phyloP scores from a whole-genome alignment of 352 stramenopile genomes.

The Globisporangium parvum region DNA sequence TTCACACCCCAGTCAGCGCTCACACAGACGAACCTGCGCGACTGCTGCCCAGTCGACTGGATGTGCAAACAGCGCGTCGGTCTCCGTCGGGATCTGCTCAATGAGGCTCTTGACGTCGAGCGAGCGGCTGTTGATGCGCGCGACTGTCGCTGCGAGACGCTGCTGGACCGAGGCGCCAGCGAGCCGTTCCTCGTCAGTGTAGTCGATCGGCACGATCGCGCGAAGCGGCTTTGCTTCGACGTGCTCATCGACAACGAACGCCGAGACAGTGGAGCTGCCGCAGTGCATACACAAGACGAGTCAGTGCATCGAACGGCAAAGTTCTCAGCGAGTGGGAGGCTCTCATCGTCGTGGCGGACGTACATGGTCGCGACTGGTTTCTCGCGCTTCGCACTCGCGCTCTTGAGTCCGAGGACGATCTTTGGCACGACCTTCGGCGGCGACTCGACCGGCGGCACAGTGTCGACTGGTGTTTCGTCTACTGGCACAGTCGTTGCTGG shows the following conservation, averaged over 20 bases:
- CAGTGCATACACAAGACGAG: background rate
- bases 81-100: slow-evolving; percentile 36
- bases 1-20: too few relatives aligned
- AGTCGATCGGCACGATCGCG: slow-evolving; percentile 42
- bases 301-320: background rate
- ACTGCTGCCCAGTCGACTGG: slow-evolving; percentile 33
- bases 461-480: background rate
- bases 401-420: slow-evolving; percentile 44
- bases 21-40: slow-evolving; percentile 6
- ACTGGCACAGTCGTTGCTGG: background rate
- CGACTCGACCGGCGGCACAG: background rate
- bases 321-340: background rate
- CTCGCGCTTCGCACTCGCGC: slow-evolving; percentile 32
- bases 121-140: slow-evolving; percentile 31
- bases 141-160: slow-evolving; percentile 22
- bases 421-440: slow-evolving; percentile 20
- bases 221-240: slow-evolving; percentile 32
- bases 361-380: slow-evolving; percentile 21
- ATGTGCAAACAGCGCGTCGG: slow-evolving; percentile 27
- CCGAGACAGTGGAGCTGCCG: slow-evolving; percentile 12
- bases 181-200: slow-evolving; percentile 37
- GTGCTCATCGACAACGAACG: slow-evolving; percentile 35
- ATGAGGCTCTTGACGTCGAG: slow-evolving; percentile 40
- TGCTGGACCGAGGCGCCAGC: slow-evolving; percentile 19
- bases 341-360: background rate